Evolutionary conservation across 164 flowering plant species (phyloP), one percentile per base, ranked within the genome.

Genomic region (Magnolia officinalis): DNA sequence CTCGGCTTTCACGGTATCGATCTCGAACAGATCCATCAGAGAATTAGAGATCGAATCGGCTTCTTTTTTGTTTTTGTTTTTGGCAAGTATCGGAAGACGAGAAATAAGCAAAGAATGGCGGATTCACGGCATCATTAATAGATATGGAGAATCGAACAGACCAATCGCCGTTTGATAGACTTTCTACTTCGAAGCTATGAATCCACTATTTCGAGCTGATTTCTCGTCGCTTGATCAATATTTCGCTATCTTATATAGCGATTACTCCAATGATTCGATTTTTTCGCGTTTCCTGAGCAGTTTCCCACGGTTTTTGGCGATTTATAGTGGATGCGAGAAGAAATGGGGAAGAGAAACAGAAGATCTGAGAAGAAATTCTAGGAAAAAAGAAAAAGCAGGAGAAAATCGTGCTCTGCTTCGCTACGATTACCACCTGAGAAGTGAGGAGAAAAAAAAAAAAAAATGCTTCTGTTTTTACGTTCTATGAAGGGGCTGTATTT

Each of bases 1-100:
- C 84, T 88, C 92, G 18, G 85, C 70, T 75, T 86, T 83, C 9
- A 85, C 81, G 74, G 75, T 80, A 71, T 85, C 86, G 74, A 84
- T 76, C 71, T 81, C 75, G 29, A 81, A 75, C 18, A 70, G 67
- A 70, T 81, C 81, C 87, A 83, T 86, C 16, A 1, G 8, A 23
- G 13, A 14, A 18, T 50, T 16, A 16, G 18, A 11, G 61, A 16
- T 11, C 61, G 61, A 55, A 4, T 37, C 6, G 45, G 45, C 45
- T 3, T 6, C 6, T 37, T 2, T 37, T 37, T 26, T 26, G 29
- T 26, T 26, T 55, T 55, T 55, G 61, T 11, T 55, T 55, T 55
- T 55, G 61, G 61, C 1, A 55, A 16, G 61, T 11, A 16, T 11
- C 18, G 61, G 61, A 11, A 16, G 61, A 55, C 45, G 45, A 37